These are phyloP conservation scores for Blastobotrys parvus DNA, from an alignment of 805 yeast genomes.

Conservation along the genomic window DNA sequence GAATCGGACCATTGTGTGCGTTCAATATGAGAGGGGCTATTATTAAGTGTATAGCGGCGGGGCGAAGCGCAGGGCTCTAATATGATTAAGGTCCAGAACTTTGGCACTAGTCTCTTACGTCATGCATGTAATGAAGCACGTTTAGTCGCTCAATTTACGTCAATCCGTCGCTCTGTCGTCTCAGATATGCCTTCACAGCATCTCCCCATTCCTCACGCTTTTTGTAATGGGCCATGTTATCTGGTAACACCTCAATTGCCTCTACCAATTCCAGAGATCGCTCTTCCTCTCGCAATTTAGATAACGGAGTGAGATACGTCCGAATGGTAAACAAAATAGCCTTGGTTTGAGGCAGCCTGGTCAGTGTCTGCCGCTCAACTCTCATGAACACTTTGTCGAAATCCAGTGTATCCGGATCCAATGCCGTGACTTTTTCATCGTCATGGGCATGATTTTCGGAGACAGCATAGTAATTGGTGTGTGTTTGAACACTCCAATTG, in stretches of 20 bases:
- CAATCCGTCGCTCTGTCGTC: neutral
- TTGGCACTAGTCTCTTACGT: neutral
- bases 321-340: constrained; percentile 46
- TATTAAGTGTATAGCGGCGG: too few relatives aligned
- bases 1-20: too few relatives aligned
- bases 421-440: constrained; percentile 25
- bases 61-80: too few relatives aligned
- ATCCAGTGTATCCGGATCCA: constrained; percentile 31
- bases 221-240: constrained; percentile 52
- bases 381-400: constrained; percentile 41
- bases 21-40: neutral
- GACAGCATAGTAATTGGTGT: constrained; percentile 41
- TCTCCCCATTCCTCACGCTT: constrained; percentile 61
- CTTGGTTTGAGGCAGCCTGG: constrained; percentile 41
- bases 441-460: constrained; percentile 37
- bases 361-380: constrained; percentile 51
- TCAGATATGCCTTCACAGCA: constrained; percentile 41
- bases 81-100: too few relatives aligned
- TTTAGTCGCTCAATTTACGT: too few relatives aligned
- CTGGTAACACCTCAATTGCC: constrained; percentile 59
- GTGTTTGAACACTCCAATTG: constrained; percentile 67
- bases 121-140: too few relatives aligned
- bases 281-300: constrained; percentile 38
- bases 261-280: constrained; percentile 45
- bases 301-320: constrained; percentile 49